Evolutionary conservation across 257 asterid genomes (phyloP).

Genomic region (Lycium barbarum): DNA sequence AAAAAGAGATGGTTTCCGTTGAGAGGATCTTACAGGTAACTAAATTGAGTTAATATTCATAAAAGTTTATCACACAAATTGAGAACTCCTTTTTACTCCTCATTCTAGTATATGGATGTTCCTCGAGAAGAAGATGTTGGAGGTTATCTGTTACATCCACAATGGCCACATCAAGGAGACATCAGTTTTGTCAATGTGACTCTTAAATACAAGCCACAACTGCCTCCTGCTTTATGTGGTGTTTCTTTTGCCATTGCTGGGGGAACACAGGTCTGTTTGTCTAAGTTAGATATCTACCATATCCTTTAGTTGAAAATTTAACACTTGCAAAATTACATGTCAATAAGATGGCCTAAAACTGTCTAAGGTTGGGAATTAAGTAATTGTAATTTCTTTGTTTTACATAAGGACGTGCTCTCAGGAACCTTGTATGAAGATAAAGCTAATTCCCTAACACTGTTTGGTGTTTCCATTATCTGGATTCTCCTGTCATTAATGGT

Average conservation of each 20-base stretch:
- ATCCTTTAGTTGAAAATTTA: not conserved
- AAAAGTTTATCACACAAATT: not conserved
- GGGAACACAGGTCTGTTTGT: slow-evolving; percentile 71
- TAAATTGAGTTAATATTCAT: slow-evolving; percentile 26
- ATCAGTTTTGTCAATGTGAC: slow-evolving; percentile 78
- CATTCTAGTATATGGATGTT: slow-evolving; percentile 74
- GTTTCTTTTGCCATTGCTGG: slow-evolving; percentile 67
- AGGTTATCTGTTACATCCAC: slow-evolving; percentile 41
- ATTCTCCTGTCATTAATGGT: not conserved
- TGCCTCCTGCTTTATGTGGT: slow-evolving; percentile 72
- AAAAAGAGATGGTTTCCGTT: slow-evolving; percentile 97
- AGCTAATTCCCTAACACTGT: not conserved
- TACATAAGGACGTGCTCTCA: not conserved
- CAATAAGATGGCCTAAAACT: not conserved
- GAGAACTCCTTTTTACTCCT: slow-evolving; percentile 23
- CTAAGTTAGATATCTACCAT: not conserved
- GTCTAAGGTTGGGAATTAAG: not conserved
- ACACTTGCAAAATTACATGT: not conserved
- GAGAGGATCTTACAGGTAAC: slow-evolving; percentile 95
- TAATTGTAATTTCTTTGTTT: not conserved
- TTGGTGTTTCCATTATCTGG: not conserved
- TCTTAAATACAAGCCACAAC: slow-evolving; percentile 76
- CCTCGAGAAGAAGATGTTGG: slow-evolving; percentile 71
- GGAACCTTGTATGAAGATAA: not conserved
- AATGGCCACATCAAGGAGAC: slow-evolving; percentile 81